These are phyloP conservation scores for Carex cristatella DNA, from an alignment of 176 grass and related monocot species.

Conservation along the genomic window DNA sequence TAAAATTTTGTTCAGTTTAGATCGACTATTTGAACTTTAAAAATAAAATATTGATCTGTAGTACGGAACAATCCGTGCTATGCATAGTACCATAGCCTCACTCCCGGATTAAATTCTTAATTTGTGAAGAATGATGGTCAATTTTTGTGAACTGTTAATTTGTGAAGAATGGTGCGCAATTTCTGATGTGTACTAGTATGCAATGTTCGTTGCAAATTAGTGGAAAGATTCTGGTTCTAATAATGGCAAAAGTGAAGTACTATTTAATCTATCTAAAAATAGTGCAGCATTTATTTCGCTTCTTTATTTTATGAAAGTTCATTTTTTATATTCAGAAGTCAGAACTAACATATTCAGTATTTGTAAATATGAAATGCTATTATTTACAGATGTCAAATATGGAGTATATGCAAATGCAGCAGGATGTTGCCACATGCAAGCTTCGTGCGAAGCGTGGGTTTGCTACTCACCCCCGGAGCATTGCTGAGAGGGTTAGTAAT, in stretches of 20 bases:
- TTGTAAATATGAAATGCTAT: neutral
- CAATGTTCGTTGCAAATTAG: neutral
- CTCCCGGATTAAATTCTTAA: neutral
- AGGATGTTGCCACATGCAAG: conserved; percentile 78
- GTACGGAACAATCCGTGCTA: too few species aligned
- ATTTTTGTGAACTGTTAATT: neutral
- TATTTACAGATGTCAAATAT: conserved; percentile 42
- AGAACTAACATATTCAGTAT: neutral
- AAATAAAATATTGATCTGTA: too few species aligned
- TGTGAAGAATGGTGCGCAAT: too few species aligned
- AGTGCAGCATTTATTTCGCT: neutral
- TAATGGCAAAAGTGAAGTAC: neutral
- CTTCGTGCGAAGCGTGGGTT: conserved; percentile 87
- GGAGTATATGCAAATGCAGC: conserved; percentile 68
- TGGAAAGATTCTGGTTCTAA: neutral
- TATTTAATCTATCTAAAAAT: neutral
- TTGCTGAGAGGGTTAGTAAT: conserved; percentile 69
- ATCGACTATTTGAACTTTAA: too few species aligned
- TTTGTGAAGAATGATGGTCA: neutral
- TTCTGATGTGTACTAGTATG: neutral
- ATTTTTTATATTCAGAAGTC: neutral
- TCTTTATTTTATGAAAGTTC: neutral
- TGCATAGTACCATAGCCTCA: too few species aligned
- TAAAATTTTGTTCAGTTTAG: too few species aligned
- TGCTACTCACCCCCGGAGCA: conserved; percentile 88